Conservation (phyloP, 2,329 filamentous ascomycete genomes). For the Pestalotiopsis sp. region DNA sequence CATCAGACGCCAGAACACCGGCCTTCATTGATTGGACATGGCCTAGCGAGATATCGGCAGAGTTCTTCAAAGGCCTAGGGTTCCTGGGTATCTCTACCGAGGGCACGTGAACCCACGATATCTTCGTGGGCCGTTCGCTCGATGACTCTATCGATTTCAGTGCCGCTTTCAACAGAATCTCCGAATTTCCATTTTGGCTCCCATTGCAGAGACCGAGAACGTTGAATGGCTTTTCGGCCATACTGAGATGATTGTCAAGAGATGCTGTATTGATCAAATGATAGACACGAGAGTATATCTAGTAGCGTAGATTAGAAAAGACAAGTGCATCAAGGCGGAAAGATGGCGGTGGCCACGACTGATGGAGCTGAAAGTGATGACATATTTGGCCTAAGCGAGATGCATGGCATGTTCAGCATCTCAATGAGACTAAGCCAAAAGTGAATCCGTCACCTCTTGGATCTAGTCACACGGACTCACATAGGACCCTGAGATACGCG, state of each 20-base stretch:
- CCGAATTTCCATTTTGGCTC: conserved; percentile 3
- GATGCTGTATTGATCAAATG: background rate
- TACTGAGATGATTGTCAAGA: background rate
- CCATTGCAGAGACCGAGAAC: conserved; percentile 11
- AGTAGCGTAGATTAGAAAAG: background rate
- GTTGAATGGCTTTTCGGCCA: background rate
- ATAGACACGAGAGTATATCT: background rate
- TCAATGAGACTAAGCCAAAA: background rate
- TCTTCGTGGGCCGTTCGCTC: background rate
- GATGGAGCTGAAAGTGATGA: background rate
- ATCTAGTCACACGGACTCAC: background rate
- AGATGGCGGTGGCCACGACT: background rate
- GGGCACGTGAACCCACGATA: conserved; percentile 8
- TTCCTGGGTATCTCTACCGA: conserved; percentile 7
- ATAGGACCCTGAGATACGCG: background rate
- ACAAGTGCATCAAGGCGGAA: background rate
- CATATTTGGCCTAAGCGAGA: background rate
- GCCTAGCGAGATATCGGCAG: conserved; percentile 7
- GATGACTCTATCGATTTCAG: background rate
- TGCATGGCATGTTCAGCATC: background rate
- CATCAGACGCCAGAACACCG: background rate
- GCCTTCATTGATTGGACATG: conserved; percentile 8
- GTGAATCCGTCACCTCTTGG: background rate
- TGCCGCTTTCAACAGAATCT: conserved; percentile 5
- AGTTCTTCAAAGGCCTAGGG: background rate